Conservation (phyloP, 2,329 filamentous ascomycete genomes). For the Neofusicoccum umdonicola region DNA sequence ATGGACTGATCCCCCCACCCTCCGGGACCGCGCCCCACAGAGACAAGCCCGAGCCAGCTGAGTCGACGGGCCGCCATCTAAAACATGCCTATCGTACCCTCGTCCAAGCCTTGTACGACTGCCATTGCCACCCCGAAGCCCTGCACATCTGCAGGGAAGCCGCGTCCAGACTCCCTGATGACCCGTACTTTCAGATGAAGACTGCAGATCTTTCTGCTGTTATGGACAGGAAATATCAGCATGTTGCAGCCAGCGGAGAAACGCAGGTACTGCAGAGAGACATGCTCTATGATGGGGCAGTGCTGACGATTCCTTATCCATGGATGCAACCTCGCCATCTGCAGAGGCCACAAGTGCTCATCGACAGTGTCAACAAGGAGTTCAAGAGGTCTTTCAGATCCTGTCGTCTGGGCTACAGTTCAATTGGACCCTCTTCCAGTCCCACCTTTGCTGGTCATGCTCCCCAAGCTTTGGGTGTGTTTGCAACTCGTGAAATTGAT, state of each 20-base stretch:
- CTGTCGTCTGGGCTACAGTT: background rate
- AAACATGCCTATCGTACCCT: conserved; percentile 18
- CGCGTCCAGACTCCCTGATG: background rate
- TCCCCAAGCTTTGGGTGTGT: conserved; percentile 4
- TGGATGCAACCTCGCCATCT: conserved; percentile 20
- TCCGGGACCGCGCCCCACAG: background rate
- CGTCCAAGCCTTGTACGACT: conserved; percentile 26
- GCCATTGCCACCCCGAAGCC: conserved; percentile 25
- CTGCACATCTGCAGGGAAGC: conserved; percentile 19
- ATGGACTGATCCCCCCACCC: background rate
- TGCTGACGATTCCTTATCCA: conserved; percentile 21
- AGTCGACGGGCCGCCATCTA: background rate
- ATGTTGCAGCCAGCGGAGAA: conserved; percentile 8
- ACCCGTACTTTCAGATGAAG: conserved; percentile 1
- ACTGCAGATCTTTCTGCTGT: conserved; percentile 14
- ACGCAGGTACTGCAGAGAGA: conserved; percentile 15
- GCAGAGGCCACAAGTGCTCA: conserved; percentile 7
- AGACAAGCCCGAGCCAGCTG: background rate
- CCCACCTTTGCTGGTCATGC: background rate
- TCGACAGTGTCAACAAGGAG: conserved; percentile 15
- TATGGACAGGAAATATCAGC: conserved; percentile 17
- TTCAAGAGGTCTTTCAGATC: background rate
- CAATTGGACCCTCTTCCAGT: background rate
- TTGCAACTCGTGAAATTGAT: conserved; percentile 1
- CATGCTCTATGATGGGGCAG: conserved; percentile 21